Percentiles rank a stretch among this genome's conserved stretches.
phyloP scores from a whole-genome alignment of 225 moss, liverwort and hornwort genomes.

The Bryoerythrophyllum caledonicum region DNA sequence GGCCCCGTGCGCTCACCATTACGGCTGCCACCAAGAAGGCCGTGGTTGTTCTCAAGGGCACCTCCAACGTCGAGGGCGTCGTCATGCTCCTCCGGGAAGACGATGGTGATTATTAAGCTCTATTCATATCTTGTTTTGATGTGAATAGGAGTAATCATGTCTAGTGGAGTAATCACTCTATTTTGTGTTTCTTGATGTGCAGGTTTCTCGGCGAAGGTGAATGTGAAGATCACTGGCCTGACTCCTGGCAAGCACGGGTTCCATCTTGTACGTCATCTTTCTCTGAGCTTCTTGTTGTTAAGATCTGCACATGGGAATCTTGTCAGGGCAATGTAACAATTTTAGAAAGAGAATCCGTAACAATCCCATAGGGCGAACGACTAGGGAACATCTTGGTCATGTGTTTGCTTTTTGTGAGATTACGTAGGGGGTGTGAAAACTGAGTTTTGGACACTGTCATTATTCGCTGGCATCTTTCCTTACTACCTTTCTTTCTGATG shows the following conservation, averaged over 20 bases:
- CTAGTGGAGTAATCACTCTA: neutral
- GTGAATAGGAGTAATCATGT: too few relatives aligned
- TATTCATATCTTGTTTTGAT: too few relatives aligned
- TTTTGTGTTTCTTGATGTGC: slow-evolving; percentile 17
- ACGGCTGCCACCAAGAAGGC: slow-evolving; percentile 80
- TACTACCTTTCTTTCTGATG: neutral
- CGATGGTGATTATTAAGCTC: slow-evolving; percentile 43
- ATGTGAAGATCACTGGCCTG: slow-evolving; percentile 73
- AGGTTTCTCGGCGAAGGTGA: slow-evolving; percentile 70
- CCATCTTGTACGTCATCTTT: slow-evolving; percentile 56
- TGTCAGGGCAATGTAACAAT: neutral
- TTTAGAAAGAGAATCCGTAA: neutral
- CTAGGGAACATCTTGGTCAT: neutral
- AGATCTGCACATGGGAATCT: neutral
- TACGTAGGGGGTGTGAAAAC: neutral
- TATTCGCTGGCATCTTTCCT: neutral
- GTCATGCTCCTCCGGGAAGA: slow-evolving; percentile 72
- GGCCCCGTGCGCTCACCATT: slow-evolving; percentile 37
- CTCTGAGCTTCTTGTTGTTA: neutral
- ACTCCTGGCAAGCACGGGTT: slow-evolving; percentile 81
- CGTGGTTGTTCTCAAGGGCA: slow-evolving; percentile 81
- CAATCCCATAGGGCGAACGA: neutral
- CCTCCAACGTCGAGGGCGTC: slow-evolving; percentile 58
- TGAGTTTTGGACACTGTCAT: neutral
- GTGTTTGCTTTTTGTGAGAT: neutral